Conservation (phyloP, 768 basidiomycete genomes). For the Auriscalpium orientale region DNA sequence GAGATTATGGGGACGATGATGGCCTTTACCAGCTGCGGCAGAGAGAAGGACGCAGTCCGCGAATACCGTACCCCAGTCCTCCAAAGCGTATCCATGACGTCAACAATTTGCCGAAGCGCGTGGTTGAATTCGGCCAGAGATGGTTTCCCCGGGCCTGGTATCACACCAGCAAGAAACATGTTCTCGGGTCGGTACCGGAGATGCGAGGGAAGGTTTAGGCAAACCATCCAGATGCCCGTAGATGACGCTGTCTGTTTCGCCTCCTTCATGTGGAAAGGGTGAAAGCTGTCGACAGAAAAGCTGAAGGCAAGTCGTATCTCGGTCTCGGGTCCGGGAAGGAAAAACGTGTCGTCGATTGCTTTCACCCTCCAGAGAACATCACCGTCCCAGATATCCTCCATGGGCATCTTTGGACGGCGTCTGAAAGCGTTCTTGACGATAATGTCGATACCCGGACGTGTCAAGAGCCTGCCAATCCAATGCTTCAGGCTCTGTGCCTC, state of each 20-base stretch:
- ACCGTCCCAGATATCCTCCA: conserved; percentile 2
- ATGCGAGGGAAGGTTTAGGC: conserved; percentile 16
- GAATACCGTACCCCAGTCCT: conserved; percentile 2
- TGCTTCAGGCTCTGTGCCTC: background rate
- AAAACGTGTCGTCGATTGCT: background rate
- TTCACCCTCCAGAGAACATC: background rate
- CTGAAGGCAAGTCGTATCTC: conserved; percentile 2
- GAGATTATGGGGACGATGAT: conserved; percentile 9
- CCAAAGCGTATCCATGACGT: conserved; percentile 11
- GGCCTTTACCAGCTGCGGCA: conserved; percentile 2
- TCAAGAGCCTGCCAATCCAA: background rate
- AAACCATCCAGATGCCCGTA: conserved; percentile 12
- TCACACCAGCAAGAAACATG: conserved; percentile 14
- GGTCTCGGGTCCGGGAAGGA: background rate
- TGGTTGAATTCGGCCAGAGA: conserved; percentile 4
- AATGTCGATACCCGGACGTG: background rate
- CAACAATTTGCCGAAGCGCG: conserved; percentile 10
- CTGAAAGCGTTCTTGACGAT: background rate
- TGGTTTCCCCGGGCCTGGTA: conserved; percentile 18
- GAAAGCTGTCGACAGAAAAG: conserved; percentile 4
- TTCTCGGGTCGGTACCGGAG: conserved; percentile 13
- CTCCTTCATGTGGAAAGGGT: conserved; percentile 3
- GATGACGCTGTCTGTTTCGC: conserved; percentile 5
- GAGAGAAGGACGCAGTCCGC: background rate
- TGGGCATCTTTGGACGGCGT: background rate